Evolutionary conservation across 768 basidiomycete species (phyloP).

Genomic region (Boletus eberwhitei): DNA sequence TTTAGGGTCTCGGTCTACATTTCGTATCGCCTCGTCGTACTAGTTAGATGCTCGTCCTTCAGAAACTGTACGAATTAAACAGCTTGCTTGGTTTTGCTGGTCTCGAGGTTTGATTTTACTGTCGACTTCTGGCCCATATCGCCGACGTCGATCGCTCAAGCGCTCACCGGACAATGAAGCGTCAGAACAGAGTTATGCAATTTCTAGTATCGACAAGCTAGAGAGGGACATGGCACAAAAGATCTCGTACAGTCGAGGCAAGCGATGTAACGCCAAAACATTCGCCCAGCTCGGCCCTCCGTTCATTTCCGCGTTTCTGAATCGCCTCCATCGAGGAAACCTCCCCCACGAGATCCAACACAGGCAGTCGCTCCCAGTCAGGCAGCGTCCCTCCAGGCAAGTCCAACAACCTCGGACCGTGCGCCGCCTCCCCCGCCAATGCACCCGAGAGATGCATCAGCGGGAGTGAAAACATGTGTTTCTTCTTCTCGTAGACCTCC

Average conservation of each 20-base stretch:
- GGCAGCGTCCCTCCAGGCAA: constrained; percentile 58
- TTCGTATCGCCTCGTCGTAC: constrained; percentile 4
- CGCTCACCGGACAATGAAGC: too few species aligned
- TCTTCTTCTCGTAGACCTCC: constrained; percentile 49
- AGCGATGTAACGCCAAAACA: constrained; percentile 24
- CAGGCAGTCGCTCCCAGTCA: constrained; percentile 51
- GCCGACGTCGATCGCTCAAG: background rate
- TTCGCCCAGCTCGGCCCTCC: constrained; percentile 34
- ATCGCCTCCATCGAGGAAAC: constrained; percentile 37
- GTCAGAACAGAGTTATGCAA: background rate
- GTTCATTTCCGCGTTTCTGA: constrained; percentile 31
- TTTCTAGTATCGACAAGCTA: constrained; percentile 2
- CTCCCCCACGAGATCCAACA: constrained; percentile 64
- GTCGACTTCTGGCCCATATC: background rate
- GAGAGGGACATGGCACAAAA: constrained; percentile 16
- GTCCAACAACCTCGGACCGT: constrained; percentile 44
- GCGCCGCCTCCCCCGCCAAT: constrained; percentile 2
- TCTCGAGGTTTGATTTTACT: background rate
- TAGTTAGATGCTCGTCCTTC: constrained; percentile 14
- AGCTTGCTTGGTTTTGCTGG: constrained; percentile 4
- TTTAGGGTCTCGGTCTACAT: constrained; percentile 4
- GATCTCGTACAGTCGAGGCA: constrained; percentile 24
- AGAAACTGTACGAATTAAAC: constrained; percentile 17
- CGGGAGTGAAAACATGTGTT: constrained; percentile 64
- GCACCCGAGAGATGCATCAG: constrained; percentile 47